phyloP scores from a whole-genome alignment of 1,139 yeast species.

The Geotrichum australiense region DNA sequence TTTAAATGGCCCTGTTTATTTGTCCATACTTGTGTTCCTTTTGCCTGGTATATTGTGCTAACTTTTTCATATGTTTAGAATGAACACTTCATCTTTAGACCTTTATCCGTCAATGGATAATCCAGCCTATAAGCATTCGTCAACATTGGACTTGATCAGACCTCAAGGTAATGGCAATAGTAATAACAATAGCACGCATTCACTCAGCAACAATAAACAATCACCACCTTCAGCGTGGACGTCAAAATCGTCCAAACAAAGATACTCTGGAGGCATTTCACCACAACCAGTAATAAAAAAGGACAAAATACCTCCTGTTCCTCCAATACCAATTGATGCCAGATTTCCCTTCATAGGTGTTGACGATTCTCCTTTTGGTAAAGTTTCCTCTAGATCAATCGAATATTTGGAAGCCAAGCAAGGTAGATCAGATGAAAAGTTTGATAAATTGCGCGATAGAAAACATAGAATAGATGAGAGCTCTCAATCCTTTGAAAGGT shows the following conservation, averaged over 20 bases:
- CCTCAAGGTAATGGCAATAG: not conserved
- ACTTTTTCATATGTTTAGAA: not conserved
- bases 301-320: conserved; percentile 18
- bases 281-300: conserved; percentile 15
- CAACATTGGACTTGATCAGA: not conserved
- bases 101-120: conserved; percentile 8
- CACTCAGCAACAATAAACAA: conserved; percentile 2
- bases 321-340: conserved; percentile 15
- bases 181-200: not conserved
- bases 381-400: not conserved
- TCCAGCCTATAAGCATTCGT: conserved; percentile 5
- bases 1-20: too few species aligned
- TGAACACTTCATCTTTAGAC: not conserved
- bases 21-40: too few species aligned
- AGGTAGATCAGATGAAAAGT: not conserved
- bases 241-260: too few species aligned
- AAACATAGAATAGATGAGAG: too few species aligned
- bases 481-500: too few species aligned
- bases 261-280: conserved; percentile 9
- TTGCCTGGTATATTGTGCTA: too few species aligned
- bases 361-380: conserved; percentile 2
- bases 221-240: conserved; percentile 4
- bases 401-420: not conserved
- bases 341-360: conserved; percentile 6
- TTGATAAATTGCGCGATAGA: conserved; percentile 1